These are phyloP conservation scores for Heliamphora exappendiculata DNA, from an alignment of 148 eudicot genomes.

Conservation along the genomic window DNA sequence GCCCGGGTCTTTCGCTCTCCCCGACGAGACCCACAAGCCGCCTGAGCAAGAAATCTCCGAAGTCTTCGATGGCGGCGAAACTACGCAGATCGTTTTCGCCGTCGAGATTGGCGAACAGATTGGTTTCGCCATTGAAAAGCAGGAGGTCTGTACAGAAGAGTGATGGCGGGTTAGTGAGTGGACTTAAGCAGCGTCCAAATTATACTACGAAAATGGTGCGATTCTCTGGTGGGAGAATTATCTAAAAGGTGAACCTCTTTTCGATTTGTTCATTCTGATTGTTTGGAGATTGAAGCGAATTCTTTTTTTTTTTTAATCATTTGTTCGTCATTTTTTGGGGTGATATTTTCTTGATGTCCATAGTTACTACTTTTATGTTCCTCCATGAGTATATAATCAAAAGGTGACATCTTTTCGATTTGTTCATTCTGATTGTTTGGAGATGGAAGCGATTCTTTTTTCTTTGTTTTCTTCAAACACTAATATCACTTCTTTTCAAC, in stretches of 20 bases:
- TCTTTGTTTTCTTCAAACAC: too few species aligned
- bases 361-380: neutral
- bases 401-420: neutral
- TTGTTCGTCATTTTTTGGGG: neutral
- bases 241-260: neutral
- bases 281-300: neutral
- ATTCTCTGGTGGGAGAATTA: constrained; percentile 38
- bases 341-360: constrained; percentile 31
- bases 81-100: constrained; percentile 72
- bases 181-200: constrained; percentile 45
- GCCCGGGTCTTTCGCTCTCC: constrained; percentile 30
- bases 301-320: neutral
- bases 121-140: constrained; percentile 85
- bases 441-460: too few species aligned
- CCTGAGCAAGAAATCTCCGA: constrained; percentile 20
- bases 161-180: constrained; percentile 33
- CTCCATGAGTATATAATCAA: neutral
- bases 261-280: neutral
- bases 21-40: constrained; percentile 25
- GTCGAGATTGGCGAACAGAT: constrained; percentile 56
- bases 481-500: too few species aligned
- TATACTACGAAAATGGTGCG: constrained; percentile 34
- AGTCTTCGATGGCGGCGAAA: constrained; percentile 25
- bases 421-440: constrained; percentile 1
- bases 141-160: constrained; percentile 35